phyloP scores from a whole-genome alignment of 2,329 filamentous ascomycete species.

The Coniella vitis region DNA sequence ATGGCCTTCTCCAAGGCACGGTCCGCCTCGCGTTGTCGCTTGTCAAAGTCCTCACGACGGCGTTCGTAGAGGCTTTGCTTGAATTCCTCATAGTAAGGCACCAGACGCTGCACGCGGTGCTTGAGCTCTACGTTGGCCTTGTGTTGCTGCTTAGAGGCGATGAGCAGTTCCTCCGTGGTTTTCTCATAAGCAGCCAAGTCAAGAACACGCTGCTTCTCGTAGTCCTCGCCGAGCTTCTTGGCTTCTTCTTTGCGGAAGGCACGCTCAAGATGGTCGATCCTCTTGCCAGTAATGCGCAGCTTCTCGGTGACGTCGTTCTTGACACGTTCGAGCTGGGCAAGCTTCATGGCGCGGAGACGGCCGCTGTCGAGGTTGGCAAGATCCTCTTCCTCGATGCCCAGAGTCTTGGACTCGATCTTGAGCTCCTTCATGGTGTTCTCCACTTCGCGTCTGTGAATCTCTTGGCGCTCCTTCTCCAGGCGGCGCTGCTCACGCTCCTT shows the following conservation, averaged over 20 bases:
- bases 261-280: slow-evolving; percentile 93
- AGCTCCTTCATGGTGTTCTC: slow-evolving; percentile 89
- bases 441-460: slow-evolving; percentile 86
- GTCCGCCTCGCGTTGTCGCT: slow-evolving; percentile 84
- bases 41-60: slow-evolving; percentile 92
- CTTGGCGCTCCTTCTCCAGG: slow-evolving; percentile 78
- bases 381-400: slow-evolving; percentile 71
- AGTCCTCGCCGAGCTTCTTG: slow-evolving; percentile 85
- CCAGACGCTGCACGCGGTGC: slow-evolving; percentile 79
- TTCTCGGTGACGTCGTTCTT: slow-evolving; percentile 94
- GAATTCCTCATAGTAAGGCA: slow-evolving; percentile 80
- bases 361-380: slow-evolving; percentile 83
- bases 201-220: slow-evolving; percentile 69
- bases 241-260: slow-evolving; percentile 92
- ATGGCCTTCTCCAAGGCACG: slow-evolving; percentile 91
- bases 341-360: slow-evolving; percentile 87
- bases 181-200: slow-evolving; percentile 78
- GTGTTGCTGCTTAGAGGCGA: slow-evolving; percentile 80
- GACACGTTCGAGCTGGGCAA: slow-evolving; percentile 92
- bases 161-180: slow-evolving; percentile 68
- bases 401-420: slow-evolving; percentile 74
- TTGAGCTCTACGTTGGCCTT: slow-evolving; percentile 88
- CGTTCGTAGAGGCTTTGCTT: slow-evolving; percentile 75
- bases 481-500: slow-evolving; percentile 83
- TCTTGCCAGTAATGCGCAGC: slow-evolving; percentile 85